Conservation (phyloP, 2,329 filamentous ascomycete species). For the Anisogramma anomala region DNA sequence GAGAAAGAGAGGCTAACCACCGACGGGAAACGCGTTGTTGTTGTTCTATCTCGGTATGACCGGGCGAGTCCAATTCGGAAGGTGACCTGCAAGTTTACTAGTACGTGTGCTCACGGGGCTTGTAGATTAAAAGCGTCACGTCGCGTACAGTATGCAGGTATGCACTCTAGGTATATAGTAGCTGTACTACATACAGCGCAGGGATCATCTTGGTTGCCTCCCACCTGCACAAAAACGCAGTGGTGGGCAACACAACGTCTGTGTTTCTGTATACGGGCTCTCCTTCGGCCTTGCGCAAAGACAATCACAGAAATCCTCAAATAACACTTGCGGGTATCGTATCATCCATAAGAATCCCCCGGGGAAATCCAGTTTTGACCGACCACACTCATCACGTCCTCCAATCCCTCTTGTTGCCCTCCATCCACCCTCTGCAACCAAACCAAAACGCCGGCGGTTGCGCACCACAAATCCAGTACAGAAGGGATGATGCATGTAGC, state of each 20-base stretch:
- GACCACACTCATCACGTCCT: background rate
- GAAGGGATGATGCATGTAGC: no score
- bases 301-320: no score
- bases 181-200: background rate
- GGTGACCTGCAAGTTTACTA: no score
- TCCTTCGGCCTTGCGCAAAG: no score
- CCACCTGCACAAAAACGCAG: background rate
- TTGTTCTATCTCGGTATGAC: background rate
- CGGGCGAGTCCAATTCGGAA: constrained; percentile 4
- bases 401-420: background rate
- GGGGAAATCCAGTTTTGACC: constrained; percentile 11
- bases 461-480: background rate
- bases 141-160: background rate
- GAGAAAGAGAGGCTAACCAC: no score
- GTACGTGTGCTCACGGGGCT: no score
- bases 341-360: constrained; percentile 13
- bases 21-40: constrained; percentile 1
- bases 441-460: background rate
- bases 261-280: no score
- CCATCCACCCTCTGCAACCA: no score
- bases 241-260: background rate
- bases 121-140: no score
- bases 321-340: constrained; percentile 15
- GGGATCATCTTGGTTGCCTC: no score
- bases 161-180: background rate